Conservation (phyloP, 192 early-diverging fungal species). For the Phycomyces blakesleeanus region DNA sequence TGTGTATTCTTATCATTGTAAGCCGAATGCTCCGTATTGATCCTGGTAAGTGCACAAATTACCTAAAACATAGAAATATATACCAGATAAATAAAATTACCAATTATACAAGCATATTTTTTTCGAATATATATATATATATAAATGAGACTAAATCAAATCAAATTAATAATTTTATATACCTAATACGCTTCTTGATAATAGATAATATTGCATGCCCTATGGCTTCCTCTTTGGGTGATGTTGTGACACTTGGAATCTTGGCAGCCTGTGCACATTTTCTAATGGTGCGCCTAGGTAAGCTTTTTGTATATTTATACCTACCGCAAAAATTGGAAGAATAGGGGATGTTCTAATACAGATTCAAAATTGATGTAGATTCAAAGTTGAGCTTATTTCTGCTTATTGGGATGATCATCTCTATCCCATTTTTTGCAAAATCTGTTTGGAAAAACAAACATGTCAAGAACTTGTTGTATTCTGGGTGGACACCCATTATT, state of each 20-base stretch:
- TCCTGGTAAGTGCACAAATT: conserved; percentile 50
- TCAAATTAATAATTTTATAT: too few relatives aligned
- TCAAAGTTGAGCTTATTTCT: conserved; percentile 37
- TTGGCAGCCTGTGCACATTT: conserved; percentile 51
- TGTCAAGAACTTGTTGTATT: conserved; percentile 59
- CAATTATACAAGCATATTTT: too few relatives aligned
- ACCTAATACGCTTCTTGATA: too few relatives aligned
- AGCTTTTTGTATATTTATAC: conserved; percentile 4
- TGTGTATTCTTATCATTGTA: conserved; percentile 61
- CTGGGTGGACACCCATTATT: conserved; percentile 75
- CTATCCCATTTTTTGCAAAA: conserved; percentile 45
- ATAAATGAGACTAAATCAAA: too few relatives aligned
- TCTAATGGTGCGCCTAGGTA: conserved; percentile 50
- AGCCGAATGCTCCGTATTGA: conserved; percentile 65
- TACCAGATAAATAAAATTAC: too few relatives aligned
- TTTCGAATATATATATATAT: too few relatives aligned
- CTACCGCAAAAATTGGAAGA: too few relatives aligned
- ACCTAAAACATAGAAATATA: too few relatives aligned
- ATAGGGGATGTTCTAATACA: conserved; percentile 2
- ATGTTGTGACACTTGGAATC: conserved; percentile 66
- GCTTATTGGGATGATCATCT: conserved; percentile 35
- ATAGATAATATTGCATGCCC: conserved; percentile 76
- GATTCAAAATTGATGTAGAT: conserved; percentile 16
- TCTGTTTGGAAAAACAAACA: conserved; percentile 56
- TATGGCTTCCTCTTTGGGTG: conserved; percentile 69